A percentile compares a stretch with the other conserved stretches of the same genome.
These are phyloP conservation scores for Arthroderma sp. DNA, from an alignment of 2,329 filamentous ascomycete species.

Conservation along the genomic window DNA sequence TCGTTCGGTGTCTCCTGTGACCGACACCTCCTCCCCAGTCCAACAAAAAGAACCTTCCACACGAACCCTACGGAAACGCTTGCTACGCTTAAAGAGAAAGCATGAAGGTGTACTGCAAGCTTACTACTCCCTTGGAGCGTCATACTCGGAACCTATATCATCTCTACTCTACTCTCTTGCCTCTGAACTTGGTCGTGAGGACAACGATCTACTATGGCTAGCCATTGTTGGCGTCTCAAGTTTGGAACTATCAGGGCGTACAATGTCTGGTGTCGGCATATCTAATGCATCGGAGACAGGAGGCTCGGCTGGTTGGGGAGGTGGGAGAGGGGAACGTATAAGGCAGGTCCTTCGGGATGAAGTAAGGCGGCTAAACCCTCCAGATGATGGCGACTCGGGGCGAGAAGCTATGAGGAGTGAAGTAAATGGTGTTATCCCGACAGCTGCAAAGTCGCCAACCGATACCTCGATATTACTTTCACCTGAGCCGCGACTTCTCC, in stretches of 20 bases:
- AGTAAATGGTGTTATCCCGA: constrained; percentile 70
- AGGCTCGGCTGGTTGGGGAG: constrained; percentile 59
- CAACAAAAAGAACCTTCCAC: constrained; percentile 53
- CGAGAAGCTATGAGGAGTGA: constrained; percentile 53
- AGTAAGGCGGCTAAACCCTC: constrained; percentile 82
- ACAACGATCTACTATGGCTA: constrained; percentile 92
- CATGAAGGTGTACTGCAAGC: constrained; percentile 62
- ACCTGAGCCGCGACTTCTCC: constrained; percentile 81
- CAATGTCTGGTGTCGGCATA: constrained; percentile 60
- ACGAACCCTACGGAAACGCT: constrained; percentile 54
- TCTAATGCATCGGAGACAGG: constrained; percentile 44
- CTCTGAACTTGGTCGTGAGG: constrained; percentile 86
- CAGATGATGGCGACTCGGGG: constrained; percentile 43
- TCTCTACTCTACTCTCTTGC: constrained; percentile 90
- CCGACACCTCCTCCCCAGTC: constrained; percentile 25
- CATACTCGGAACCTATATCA: constrained; percentile 88
- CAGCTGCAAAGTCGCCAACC: constrained; percentile 73
- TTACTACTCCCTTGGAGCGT: constrained; percentile 79
- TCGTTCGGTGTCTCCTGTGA: constrained; percentile 32
- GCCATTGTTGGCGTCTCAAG: constrained; percentile 92
- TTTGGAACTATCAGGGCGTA: constrained; percentile 79
- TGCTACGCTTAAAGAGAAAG: constrained; percentile 62
- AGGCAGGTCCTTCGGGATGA: constrained; percentile 81
- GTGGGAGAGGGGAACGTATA: constrained; percentile 68
- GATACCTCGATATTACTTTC: constrained; percentile 87